Evolutionary conservation across 441 rosid genomes (phyloP).

Genomic region (Populus hybrid): DNA sequence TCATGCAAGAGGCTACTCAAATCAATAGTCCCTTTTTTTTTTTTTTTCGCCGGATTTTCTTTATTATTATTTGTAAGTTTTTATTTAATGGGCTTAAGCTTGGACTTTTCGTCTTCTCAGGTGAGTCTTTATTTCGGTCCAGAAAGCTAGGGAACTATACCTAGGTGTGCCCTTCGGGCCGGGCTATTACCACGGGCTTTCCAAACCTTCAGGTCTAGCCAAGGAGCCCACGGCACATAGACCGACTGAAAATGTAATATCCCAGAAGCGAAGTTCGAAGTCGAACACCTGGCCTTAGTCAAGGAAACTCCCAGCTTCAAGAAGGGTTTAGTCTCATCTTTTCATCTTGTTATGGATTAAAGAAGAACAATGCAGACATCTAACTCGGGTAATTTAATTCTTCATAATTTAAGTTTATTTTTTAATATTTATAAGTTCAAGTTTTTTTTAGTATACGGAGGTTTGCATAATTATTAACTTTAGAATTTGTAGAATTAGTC

Average conservation of each 20-base stretch:
- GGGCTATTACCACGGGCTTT: neutral
- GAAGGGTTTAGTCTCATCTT: neutral
- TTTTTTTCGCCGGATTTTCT: neutral
- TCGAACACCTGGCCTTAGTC: neutral
- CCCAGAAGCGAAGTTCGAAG: neutral
- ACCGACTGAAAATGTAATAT: neutral
- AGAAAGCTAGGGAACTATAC: neutral
- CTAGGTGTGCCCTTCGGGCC: neutral
- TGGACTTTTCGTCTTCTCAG: neutral
- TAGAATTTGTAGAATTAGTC: rapidly evolving
- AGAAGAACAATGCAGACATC: neutral
- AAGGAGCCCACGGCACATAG: neutral
- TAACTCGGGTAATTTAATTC: too few species aligned
- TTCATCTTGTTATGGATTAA: neutral
- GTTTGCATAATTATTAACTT: too few species aligned
- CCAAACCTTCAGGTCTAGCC: neutral
- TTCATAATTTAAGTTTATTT: too few species aligned
- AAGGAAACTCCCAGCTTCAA: neutral
- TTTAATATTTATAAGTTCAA: too few species aligned
- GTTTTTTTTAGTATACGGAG: rapidly evolving
- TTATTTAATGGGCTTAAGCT: neutral
- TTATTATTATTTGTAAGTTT: too few species aligned
- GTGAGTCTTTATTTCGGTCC: neutral
- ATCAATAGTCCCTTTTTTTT: too few species aligned
- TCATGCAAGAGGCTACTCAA: too few species aligned